These are phyloP conservation scores for Laguncularia racemosa DNA, from an alignment of 345 rosid species.

Conservation along the genomic window DNA sequence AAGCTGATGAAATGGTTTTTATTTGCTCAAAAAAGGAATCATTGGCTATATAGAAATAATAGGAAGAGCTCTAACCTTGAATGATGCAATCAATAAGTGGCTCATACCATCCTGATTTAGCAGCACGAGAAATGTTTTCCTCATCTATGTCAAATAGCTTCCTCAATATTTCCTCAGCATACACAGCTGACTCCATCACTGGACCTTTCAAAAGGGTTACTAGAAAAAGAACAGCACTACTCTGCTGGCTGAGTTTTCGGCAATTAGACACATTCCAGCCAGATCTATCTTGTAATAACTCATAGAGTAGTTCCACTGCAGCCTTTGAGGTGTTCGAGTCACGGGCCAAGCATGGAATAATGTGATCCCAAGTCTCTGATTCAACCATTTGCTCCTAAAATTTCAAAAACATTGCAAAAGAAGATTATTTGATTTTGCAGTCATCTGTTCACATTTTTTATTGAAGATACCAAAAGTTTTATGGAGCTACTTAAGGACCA, in stretches of 20 bases:
- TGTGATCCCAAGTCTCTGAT: constrained; percentile 44
- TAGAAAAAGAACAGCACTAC: constrained; percentile 44
- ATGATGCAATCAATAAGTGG: constrained; percentile 47
- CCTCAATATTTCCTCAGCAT: constrained; percentile 39
- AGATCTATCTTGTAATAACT: constrained; percentile 53
- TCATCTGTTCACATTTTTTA: background rate
- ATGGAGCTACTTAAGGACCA: too few species aligned
- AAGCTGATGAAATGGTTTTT: background rate
- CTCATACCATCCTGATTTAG: constrained; percentile 54
- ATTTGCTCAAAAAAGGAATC: constrained; percentile 2
- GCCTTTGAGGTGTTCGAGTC: constrained; percentile 45
- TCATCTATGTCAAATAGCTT: constrained; percentile 50
- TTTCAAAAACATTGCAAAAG: constrained; percentile 3
- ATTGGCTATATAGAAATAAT: constrained; percentile 4
- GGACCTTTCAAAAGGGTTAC: constrained; percentile 51
- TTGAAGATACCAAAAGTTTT: too few species aligned
- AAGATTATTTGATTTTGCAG: too few species aligned
- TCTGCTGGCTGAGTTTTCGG: constrained; percentile 44
- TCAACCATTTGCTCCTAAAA: constrained; percentile 46
- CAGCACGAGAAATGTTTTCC: constrained; percentile 47
- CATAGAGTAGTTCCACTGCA: constrained; percentile 49
- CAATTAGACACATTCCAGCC: constrained; percentile 48
- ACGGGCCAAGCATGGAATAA: constrained; percentile 45
- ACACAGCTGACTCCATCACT: constrained; percentile 38
- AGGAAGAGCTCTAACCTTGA: constrained; percentile 31